Percentiles rank a stretch among this genome's conserved stretches.
Conservation (phyloP, 2,329 filamentous ascomycete species). For the Lecanicillium sp. region DNA sequence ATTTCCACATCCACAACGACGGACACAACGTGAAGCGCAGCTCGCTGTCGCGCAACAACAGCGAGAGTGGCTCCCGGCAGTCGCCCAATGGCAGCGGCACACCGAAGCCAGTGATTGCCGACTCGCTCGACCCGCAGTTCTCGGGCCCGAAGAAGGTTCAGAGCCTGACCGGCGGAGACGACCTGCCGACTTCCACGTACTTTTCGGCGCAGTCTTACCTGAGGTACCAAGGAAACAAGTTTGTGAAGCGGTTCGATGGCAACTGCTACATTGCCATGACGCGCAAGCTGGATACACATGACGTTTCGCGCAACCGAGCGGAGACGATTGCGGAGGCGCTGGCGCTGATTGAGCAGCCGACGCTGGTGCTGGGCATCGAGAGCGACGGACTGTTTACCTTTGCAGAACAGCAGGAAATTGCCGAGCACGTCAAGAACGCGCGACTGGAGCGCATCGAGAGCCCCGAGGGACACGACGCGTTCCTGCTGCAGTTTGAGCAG, state of each 20-base stretch:
- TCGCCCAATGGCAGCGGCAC: conserved; percentile 24
- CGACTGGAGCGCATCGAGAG: conserved; percentile 83
- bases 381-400: conserved; percentile 96
- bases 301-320: conserved; percentile 76
- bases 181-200: conserved; percentile 64
- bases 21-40: conserved; percentile 61
- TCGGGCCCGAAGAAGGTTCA: conserved; percentile 51
- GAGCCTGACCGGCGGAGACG: conserved; percentile 45
- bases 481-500: conserved; percentile 93
- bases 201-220: conserved; percentile 98
- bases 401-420: conserved; percentile 90
- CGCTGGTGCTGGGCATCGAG: conserved; percentile 88
- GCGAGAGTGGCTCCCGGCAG: conserved; percentile 24
- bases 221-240: conserved; percentile 93
- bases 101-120: conserved; percentile 19
- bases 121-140: conserved; percentile 57
- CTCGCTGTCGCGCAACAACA: conserved; percentile 42
- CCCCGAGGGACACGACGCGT: conserved; percentile 93
- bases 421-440: conserved; percentile 70
- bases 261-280: conserved; percentile 99
- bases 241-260: conserved; percentile 93
- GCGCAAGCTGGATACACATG: conserved; percentile 94
- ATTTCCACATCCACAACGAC: conserved; percentile 79
- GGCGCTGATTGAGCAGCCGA: conserved; percentile 77
- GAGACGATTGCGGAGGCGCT: conserved; percentile 66